Evolutionary conservation across 192 early-diverging fungal species (phyloP), one percentile per base, ranked within the genome.

Genomic region (Backusella tarrabulga): DNA sequence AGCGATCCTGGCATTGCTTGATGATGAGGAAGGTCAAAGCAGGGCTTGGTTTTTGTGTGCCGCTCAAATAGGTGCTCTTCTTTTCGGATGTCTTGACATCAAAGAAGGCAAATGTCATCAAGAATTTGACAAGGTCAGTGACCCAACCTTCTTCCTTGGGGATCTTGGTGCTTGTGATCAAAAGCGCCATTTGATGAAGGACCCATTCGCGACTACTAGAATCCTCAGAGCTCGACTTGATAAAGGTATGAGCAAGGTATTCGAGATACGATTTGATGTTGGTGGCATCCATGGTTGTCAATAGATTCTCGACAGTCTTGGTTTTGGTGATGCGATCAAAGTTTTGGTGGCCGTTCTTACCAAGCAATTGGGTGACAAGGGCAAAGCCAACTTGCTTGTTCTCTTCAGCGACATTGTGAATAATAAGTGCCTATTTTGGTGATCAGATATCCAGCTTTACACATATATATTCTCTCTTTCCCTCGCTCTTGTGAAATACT

Each of bases 101-200:
- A 79, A 95, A 94, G 73, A 96, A 92, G 36, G 91, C 91, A 72
- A 95, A 89, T 29, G 91, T 85, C 11, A 91, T 81, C 19, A 93
- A 75, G 79, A 96, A 94, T 32, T 88, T 84, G 41, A 94, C 83
- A 34, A 95, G 88, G 1, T 74, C 81, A 46, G 81, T 73, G 44
- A 94, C 85, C 91, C 94, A 93, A n/a, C 84, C 85, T 76, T 95
- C 92, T 40, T 91, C 85, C 23, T 91, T 93, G n/a, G 93, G 89
- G 40, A 95, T 81, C 75, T 92, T 90, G n/a, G 85, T 80, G 68
- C 92, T 92, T 29, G 89, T 85, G 73, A 96, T 84, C 35, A 98
- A 82, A 23, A 88, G 79, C 56, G 91, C 83, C 90, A 98, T 91
- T 83, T 96, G 94, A 44, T 96, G 91, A 8, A 96, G 52, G 6